Conservation (phyloP, 208 protist genomes). For the Acanthamoeba culbertsoni region DNA sequence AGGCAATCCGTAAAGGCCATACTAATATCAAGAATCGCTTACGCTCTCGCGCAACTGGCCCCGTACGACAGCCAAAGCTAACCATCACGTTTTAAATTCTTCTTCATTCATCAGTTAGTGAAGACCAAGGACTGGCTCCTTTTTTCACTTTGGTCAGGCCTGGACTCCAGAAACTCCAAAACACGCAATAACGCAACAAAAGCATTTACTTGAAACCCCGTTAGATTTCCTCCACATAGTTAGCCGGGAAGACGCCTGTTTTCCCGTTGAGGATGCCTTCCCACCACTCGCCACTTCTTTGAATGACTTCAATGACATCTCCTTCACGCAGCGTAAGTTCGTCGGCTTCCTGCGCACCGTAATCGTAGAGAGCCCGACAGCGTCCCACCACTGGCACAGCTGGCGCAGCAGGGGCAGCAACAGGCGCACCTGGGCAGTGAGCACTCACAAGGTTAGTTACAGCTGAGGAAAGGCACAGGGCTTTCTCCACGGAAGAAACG, state of each 20-base stretch:
- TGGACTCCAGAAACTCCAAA: no score
- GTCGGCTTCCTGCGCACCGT: conserved; percentile 42
- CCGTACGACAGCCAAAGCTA: no score
- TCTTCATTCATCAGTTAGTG: no score
- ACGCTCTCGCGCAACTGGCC: no score
- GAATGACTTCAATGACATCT: conserved; percentile 33
- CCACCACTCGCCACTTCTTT: conserved; percentile 59
- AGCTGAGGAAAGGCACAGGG: no score
- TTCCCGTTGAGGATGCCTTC: conserved; percentile 23
- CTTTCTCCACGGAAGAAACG: not conserved
- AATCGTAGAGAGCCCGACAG: conserved; percentile 46
- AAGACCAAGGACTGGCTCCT: no score
- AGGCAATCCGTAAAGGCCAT: no score
- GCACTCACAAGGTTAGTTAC: no score
- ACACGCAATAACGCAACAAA: no score
- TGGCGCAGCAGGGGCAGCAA: not conserved
- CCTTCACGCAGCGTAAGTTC: conserved; percentile 51
- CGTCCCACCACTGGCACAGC: not conserved
- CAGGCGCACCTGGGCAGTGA: not conserved
- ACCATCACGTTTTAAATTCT: no score
- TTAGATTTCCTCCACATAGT: conserved; percentile 59
- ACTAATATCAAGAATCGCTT: no score
- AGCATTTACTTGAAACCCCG: not conserved
- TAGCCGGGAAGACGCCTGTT: conserved; percentile 52
- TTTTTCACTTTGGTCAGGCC: no score